Conservation (phyloP, 108 stramenopile species). For the Asterionellopsis glacialis region DNA sequence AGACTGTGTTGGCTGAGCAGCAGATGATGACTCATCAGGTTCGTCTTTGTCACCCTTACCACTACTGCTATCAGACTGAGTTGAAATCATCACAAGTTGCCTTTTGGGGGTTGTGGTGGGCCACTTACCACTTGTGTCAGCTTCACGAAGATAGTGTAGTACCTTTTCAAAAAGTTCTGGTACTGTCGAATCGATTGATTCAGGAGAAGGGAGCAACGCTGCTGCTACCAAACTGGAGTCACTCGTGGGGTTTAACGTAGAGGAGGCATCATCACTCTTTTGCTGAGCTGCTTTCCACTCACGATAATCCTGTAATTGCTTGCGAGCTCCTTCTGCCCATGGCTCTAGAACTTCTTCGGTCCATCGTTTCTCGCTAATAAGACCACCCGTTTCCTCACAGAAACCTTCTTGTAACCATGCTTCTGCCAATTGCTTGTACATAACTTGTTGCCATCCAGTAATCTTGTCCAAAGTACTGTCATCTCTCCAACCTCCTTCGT, state of each 20-base stretch:
- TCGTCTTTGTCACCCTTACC: conserved; percentile 7
- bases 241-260: too few relatives aligned
- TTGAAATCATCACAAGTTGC: conserved; percentile 76
- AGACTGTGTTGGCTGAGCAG: conserved; percentile 18
- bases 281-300: conserved; percentile 36
- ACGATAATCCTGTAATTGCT: conserved; percentile 59
- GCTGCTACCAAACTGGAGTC: neutral
- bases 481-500: conserved; percentile 56
- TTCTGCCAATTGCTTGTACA: conserved; percentile 37
- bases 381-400: conserved; percentile 33
- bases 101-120: conserved; percentile 71
- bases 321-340: conserved; percentile 55
- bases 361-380: conserved; percentile 52
- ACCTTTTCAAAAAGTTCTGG: conserved; percentile 56
- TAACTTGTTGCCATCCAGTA: conserved; percentile 43
- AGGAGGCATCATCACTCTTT: neutral
- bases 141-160: conserved; percentile 44
- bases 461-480: conserved; percentile 34
- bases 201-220: conserved; percentile 17
- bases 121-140: conserved; percentile 62
- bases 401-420: conserved; percentile 49
- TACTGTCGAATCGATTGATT: conserved; percentile 40
- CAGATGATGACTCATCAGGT: neutral
- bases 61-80: conserved; percentile 18
- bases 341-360: conserved; percentile 47